A percentile compares a stretch with the other conserved stretches of the same genome.
Evolutionary conservation across 306 rosid species (phyloP).

Genomic region (Prunus mume): DNA sequence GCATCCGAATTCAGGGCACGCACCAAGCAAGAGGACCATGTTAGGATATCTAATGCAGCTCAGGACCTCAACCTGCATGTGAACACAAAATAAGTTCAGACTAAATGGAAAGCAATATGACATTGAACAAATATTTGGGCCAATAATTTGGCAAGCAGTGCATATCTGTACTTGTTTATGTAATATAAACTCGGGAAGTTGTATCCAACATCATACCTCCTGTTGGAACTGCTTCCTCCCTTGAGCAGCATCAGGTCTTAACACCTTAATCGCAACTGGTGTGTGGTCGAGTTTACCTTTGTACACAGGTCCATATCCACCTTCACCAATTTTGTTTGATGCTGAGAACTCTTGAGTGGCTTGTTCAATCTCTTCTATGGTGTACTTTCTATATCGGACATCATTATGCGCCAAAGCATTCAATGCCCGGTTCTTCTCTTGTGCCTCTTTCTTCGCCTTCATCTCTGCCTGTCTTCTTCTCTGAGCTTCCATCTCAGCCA

Average conservation of each 20-base stretch:
- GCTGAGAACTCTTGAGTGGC: conserved; percentile 61
- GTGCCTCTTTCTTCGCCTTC: conserved; percentile 70
- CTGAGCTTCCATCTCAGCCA: conserved; percentile 74
- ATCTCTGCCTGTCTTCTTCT: conserved; percentile 70
- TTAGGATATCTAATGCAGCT: conserved; percentile 85
- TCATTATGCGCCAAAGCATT: conserved; percentile 48
- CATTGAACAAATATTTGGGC: no score
- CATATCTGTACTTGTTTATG: not conserved
- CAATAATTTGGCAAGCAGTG: no score
- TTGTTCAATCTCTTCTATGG: conserved; percentile 71
- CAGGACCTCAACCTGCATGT: conserved; percentile 75
- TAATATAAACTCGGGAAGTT: not conserved
- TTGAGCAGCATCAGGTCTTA: conserved; percentile 86
- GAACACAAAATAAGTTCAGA: not conserved
- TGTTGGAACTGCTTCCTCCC: conserved; percentile 90
- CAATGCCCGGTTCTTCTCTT: conserved; percentile 66
- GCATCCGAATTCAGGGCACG: conserved; percentile 93
- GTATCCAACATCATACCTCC: conserved; percentile 49
- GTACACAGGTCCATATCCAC: conserved; percentile 96
- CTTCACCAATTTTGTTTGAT: conserved; percentile 76
- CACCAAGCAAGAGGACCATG: conserved; percentile 98
- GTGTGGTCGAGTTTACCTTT: conserved; percentile 88
- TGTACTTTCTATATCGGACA: conserved; percentile 68
- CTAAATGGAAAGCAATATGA: no score
- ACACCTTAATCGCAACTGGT: conserved; percentile 82